Evolutionary conservation across 768 basidiomycete species (phyloP), one percentile per base, ranked within the genome.

Genomic region (Trametes punicea): DNA sequence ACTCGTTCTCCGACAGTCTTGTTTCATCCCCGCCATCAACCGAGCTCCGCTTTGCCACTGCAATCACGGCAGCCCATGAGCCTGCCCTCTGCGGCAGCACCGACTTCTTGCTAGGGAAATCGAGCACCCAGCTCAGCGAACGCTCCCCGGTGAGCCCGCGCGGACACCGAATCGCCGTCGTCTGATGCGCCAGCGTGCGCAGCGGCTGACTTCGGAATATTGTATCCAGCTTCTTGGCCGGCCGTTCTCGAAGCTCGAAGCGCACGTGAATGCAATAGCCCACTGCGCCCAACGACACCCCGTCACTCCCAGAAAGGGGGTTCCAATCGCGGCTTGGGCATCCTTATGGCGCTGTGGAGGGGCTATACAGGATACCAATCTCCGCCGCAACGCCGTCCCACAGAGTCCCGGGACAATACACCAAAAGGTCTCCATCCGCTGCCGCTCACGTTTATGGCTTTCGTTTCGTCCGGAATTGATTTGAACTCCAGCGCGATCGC

Each of bases 1-100:
- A 29, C 50, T 15, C 27, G 8, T 25, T 42, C 25, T 44, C 52
- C 53, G 54, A 39, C 46, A 36, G 39, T 29, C 53, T 53, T 38
- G 53, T 40, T 21, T 23, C 23, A 15, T n/a, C 33, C 47, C 34
- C 48, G 34, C 23, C 36, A 25, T n/a, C 48, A 20, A 6, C 45
- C 45, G 29, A 31, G 27, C n/a, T 18, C 27, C 45, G 45, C 20
- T 18, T 38, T 38, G 36, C n/a, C n/a, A n/a, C n/a, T n/a, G n/a
- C n/a, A n/a, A n/a, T n/a, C n/a, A n/a, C n/a, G n/a, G n/a, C n/a
- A n/a, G n/a, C 34, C 4, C 34, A 15, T 36, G 20, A 15, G n/a
- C 39, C 11, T 18, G 39, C 15, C n/a, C n/a, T 2, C 15, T 8
- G 39, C 39, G 9, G n/a, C 18, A 15, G 18, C 18, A 16, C 39